These are phyloP conservation scores for Colletotrichum kahawae DNA, from an alignment of 2,329 filamentous ascomycete genomes.

Conservation along the genomic window DNA sequence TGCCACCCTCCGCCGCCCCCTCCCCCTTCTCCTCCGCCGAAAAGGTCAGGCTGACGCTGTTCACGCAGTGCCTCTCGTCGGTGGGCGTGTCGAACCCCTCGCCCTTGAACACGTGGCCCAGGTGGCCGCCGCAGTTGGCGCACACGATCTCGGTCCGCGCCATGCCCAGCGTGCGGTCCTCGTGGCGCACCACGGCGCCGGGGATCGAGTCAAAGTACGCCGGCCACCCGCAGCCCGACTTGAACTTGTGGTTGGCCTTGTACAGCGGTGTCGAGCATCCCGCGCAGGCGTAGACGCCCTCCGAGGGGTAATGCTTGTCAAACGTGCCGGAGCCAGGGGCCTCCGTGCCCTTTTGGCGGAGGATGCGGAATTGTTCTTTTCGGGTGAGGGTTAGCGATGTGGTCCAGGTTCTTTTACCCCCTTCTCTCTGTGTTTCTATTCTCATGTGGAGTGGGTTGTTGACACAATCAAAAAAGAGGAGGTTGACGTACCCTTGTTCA, in stretches of 20 bases:
- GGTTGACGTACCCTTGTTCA: slow-evolving; percentile 58
- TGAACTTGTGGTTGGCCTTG: slow-evolving; percentile 93
- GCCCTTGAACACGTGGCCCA: slow-evolving; percentile 92
- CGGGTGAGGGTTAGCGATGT: slow-evolving; percentile 1
- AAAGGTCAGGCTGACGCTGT: slow-evolving; percentile 90
- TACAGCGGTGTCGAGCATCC: slow-evolving; percentile 89
- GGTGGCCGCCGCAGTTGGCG: slow-evolving; percentile 89
- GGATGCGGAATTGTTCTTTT: slow-evolving; percentile 91
- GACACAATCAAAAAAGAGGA: background rate
- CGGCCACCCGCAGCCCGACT: slow-evolving; percentile 95
- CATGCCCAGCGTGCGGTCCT: slow-evolving; percentile 82
- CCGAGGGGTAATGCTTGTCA: slow-evolving; percentile 80
- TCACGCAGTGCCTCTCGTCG: slow-evolving; percentile 96
- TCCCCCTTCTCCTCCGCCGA: slow-evolving; percentile 63
- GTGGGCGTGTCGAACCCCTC: slow-evolving; percentile 85
- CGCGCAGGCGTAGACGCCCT: slow-evolving; percentile 86
- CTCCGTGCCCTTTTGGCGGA: slow-evolving; percentile 93
- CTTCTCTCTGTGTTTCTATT: background rate
- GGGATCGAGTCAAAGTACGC: slow-evolving; percentile 97
- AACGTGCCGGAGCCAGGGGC: slow-evolving; percentile 79
- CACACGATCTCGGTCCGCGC: slow-evolving; percentile 91
- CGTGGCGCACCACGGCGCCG: slow-evolving; percentile 83
- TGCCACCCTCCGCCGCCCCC: slow-evolving; percentile 23
- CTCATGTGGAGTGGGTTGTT: background rate
- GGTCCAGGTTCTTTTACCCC: background rate